Evolutionary conservation across 1,284 basidiomycete genomes (phyloP), one percentile per base, ranked within the genome.

Genomic region (Tilletia setariae): DNA sequence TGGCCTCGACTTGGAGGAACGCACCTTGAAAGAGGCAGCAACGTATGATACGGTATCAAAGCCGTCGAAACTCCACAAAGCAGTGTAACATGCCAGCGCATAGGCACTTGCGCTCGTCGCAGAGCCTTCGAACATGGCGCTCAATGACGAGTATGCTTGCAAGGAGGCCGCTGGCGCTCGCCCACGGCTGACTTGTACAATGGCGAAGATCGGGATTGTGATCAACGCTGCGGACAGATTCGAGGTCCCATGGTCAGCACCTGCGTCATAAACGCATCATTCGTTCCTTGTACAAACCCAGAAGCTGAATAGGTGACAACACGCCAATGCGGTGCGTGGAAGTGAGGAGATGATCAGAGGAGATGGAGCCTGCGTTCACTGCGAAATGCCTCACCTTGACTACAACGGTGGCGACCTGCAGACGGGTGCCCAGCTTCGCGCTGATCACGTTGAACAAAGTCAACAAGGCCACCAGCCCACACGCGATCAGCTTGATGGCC

Each of bases 11-110:
- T 7, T 7, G 23, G n/a, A 28, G 7, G 21, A 35, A 35, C 67
- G 30, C 67, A 68, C 67, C 68, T 87, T 86, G 86, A 98, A 92
- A 82, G 97, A 94, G 30, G 94, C 94, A 6, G 91, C 92, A 2
- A 98, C 91, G 74, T 91, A 97, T 81, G 81, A 82, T 19, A 87
- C 88, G 49, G 84, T 83, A 63, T 94, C 92, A 92, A 93, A 97
- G 0, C 94, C 93, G 81, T 94, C 93, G 77, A 92, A 93, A 1
- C 93, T 93, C 93, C 94, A 98, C 1, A 98, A 84, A 0, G 93
- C 93, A 13, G 92, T 95, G 84, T 98, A 99, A 2, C 98, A 84
- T 0, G 95, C 96, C 13, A 98, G 86, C 2, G 95, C 93, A 83
- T 94, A 98, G 2, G 89, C 86, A 2, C 92, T 90, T 0, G 92